These are phyloP conservation scores for Sphaerobolus stellatus DNA, from an alignment of 1,284 basidiomycete genomes.

Conservation along the genomic window DNA sequence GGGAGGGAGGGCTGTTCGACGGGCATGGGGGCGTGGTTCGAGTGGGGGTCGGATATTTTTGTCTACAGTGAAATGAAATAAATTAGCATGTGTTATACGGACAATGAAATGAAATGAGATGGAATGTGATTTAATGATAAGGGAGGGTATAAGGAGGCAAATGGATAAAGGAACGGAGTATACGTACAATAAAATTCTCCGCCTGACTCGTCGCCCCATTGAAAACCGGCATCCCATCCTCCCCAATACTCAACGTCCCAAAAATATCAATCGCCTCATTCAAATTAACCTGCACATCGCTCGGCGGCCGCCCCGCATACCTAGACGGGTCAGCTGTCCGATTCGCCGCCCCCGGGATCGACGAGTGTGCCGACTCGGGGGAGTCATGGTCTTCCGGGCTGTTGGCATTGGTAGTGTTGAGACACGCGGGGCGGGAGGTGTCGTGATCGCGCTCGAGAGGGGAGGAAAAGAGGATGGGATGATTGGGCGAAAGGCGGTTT, in stretches of 20 bases:
- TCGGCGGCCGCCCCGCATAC: too few species aligned
- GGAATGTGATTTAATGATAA: background rate
- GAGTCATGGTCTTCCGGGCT: background rate
- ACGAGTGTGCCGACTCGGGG: background rate
- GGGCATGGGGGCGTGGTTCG: background rate
- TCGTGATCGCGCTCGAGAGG: too few species aligned
- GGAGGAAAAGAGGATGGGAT: background rate
- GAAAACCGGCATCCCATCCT: constrained; percentile 1
- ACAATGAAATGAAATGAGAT: background rate
- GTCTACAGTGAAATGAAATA: background rate
- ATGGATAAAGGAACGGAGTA: background rate
- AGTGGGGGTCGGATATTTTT: background rate
- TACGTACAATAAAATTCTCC: background rate
- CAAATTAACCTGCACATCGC: too few species aligned
- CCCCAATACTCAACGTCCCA: constrained; percentile 1
- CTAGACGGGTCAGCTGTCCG: background rate
- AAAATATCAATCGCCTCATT: constrained; percentile 8
- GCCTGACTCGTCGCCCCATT: constrained; percentile 4
- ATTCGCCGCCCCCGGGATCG: background rate
- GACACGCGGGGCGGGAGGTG: too few species aligned
- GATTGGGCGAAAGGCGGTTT: background rate
- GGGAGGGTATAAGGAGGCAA: background rate
- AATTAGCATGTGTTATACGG: too few species aligned
- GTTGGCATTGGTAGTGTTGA: too few species aligned
- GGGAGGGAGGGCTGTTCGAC: constrained; percentile 3